Base-by-base conservation (phyloP, 2,329 filamentous ascomycete species). In the Arthrocladium fulminans region DNA sequence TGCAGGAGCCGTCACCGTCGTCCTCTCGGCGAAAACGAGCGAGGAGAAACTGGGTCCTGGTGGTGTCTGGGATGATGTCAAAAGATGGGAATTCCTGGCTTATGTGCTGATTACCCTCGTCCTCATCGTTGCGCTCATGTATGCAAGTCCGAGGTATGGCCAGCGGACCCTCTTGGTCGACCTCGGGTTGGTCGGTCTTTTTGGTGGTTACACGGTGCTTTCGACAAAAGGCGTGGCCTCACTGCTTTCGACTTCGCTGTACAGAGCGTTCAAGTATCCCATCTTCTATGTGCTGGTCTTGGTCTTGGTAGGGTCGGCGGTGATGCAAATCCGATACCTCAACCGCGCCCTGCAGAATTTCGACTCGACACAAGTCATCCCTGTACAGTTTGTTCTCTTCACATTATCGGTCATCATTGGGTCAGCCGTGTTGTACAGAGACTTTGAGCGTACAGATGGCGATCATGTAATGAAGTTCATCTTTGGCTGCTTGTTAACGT, bases 321-420 rank as follows among this genome's bases (percentile, higher is more conserved):
- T 98, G 51, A 88, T 97, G 84, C 92, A 98, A 68, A 90, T 98
- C 59, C 90, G 88, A 63, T 98, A 97, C 63, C 79, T 98, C 63
- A 98, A 97, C 69, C 86, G 80, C 45, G 83, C 84, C 1, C 73
- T 98, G 45, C 89, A 96, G 64, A 81, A 86, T 40, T 98, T 97
- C 70, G 88, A 96, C 65, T 95, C 92, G 5, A 98, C 92, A 0
- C 88, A 96, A 64, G 92, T 98, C 57, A 98, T 98, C 54, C 92
- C 92, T 0, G 92, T 92, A 12, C 92, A 98, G 61, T 98, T 98
- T 59, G 92, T 98, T 43, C 79, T 94, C 54, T 98, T 98, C 65
- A 98, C 92, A 0, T 74, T 98, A 6, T 94, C 86, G 4, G 92
- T 97, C 54, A 97, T 98, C 58, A 75, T 95, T 45, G 92, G 92